Base-by-base conservation (phyloP, 305 asterid species). In the Solanum hybrid region DNA sequence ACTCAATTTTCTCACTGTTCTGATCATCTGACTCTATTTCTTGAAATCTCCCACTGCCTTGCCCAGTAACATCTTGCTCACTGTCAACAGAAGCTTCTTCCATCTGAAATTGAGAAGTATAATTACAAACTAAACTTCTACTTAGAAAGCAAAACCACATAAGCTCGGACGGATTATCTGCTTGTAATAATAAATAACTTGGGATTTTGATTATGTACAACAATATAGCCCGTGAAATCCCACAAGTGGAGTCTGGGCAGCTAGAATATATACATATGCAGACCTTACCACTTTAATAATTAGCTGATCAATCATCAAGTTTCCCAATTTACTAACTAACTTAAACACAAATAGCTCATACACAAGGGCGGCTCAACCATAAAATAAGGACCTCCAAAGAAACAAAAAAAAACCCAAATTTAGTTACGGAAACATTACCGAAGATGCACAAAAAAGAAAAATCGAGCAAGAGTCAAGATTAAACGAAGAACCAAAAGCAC, bases 71-170 rank as follows among this genome's bases (percentile, higher is more conserved):
- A 38, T 40, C 79, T 38, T 91, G 94, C 89, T 93, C 96, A 85
- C 96, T 92, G 85, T 91, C 91, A 85, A 84, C 95, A 88, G 97
- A 94, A 88, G 89, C 90, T 91, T 92, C 95, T 86, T 92, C 97
- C 94, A 96, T 90, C 98, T 95, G 73, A 91, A 85, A 89, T 85
- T 6, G 24, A 71, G 76, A 85, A 38, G 75, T 10, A 51, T 51
- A 60, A 84, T 51, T 31, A 51, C 38, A 51, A 84, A 51, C 26
- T 17, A 46, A 29, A 5, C 17, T 17, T 46, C 40, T 29, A 31
- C 20, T 84, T n/a, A 51, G 20, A 20, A 17, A 46, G 10, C 11
- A 84, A 82, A 82, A 29, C 2, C 73, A 84, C 31, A 32, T 51
- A 51, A 29, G 7, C 20, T 22, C 3, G 9, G 24, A 27, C 31